phyloP scores from a whole-genome alignment of 768 basidiomycete genomes.

The Lentinula aciculospora region DNA sequence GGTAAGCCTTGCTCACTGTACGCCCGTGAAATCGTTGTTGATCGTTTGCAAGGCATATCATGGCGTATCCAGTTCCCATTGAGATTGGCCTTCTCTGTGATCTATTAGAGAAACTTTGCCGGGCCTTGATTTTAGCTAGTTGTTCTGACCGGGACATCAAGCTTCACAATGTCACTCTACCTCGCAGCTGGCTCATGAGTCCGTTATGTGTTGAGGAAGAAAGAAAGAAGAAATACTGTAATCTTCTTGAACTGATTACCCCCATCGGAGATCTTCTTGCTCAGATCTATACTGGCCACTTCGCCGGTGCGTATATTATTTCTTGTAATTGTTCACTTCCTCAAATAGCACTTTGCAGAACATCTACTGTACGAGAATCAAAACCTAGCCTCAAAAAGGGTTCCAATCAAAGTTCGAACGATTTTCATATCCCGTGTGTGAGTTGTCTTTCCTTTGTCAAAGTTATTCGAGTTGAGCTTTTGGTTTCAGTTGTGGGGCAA shows the following conservation, averaged over 20 bases:
- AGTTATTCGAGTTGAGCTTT: not conserved
- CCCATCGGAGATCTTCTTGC: constrained; percentile 19
- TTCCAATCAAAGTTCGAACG: constrained; percentile 19
- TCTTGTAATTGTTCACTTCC: not conserved
- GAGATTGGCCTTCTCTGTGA: constrained; percentile 46
- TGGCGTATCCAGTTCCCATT: constrained; percentile 29
- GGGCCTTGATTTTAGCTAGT: constrained; percentile 30
- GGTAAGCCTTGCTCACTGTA: not conserved
- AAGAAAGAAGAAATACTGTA: constrained; percentile 11
- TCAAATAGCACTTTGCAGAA: constrained; percentile 12
- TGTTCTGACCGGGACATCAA: constrained; percentile 14
- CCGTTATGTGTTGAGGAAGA: constrained; percentile 15
- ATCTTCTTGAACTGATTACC: constrained; percentile 6
- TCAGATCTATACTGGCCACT: constrained; percentile 21
- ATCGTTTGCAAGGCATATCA: constrained; percentile 33
- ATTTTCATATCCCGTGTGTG: constrained; percentile 46
- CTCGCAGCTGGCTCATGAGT: constrained; percentile 43
- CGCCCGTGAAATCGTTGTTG: not conserved
- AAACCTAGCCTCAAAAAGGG: constrained; percentile 13
- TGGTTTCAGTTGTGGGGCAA: constrained; percentile 34
- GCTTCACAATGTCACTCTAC: constrained; percentile 45
- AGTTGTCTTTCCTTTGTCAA: constrained; percentile 14
- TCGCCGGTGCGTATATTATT: constrained; percentile 15
- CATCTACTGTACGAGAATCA: constrained; percentile 21
- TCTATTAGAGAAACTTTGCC: constrained; percentile 43